phyloP scores from a whole-genome alignment of 2,329 filamentous ascomycete genomes.

The Colletotrichum noveboracense region DNA sequence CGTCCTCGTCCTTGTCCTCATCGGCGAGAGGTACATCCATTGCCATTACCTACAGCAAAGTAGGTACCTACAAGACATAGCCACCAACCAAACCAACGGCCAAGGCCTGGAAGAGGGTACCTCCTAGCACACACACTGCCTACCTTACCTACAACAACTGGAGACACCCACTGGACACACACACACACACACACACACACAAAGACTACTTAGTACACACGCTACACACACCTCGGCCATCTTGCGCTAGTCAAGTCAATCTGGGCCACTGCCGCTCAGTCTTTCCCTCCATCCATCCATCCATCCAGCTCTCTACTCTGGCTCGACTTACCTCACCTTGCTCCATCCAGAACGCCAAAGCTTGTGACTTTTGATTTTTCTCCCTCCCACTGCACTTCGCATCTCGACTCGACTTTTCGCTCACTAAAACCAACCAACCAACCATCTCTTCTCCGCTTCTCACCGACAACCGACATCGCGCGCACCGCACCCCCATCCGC shows the following conservation, averaged over 20 bases:
- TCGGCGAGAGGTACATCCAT: not conserved
- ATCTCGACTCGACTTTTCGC: constrained; percentile 6
- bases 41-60: not conserved
- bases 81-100: constrained; percentile 5
- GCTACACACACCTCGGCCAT: not conserved
- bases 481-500: not conserved
- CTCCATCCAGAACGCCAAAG: not conserved
- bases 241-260: constrained; percentile 21
- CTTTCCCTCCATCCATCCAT: not conserved
- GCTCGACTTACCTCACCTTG: not conserved
- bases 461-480: not conserved
- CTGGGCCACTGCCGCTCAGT: not conserved
- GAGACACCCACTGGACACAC: not conserved
- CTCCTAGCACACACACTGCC: not conserved
- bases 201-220: constrained; percentile 1
- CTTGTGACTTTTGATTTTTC: constrained; percentile 3
- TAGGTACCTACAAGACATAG: not conserved
- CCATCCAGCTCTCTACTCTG: not conserved
- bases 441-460: not conserved
- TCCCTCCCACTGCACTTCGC: not conserved
- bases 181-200: not conserved
- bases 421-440: not conserved
- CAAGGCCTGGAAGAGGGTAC: constrained; percentile 1
- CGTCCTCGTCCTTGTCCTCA: not conserved
- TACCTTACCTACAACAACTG: not conserved